Base-by-base conservation (phyloP, 306 rosid species). In the Trifolium dubium region DNA sequence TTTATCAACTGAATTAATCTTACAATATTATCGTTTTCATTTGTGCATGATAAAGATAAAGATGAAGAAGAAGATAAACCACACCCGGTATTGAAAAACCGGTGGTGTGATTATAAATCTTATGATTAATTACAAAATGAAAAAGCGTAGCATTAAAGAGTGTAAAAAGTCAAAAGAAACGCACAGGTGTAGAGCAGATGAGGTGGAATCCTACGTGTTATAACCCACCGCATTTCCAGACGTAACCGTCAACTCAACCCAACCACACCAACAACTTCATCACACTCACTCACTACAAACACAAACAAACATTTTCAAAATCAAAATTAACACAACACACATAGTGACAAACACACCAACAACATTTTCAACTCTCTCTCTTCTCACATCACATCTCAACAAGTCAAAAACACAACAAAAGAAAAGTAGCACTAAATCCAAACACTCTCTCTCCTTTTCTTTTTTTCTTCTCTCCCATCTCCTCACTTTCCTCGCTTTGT, bases 221-320 rank as follows among this genome's bases (percentile, higher is more conserved):
- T 54, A 5, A 47, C 64, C 54, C 69, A 72, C 63, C 51, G 58
- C 32, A 61, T 63, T 71, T 70, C 35, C 47, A 73, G 64, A 39
- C 55, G 66, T 67, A 80, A 80, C 79, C 79, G 80, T 80, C 83
- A 74, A 74, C 80, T 69, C 73, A 60, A 60, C 31, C 50, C 62
- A 46, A 31, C 13, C 41, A 60, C 31, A 54, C 31, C 18, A 41
- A 19, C 64, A 49, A 74, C 76, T 76, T 43, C 65, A 66, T 59
- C 47, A 40, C 47, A 54, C 74, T 64, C 37, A 59, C 39, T 44
- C 62, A 64, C 5, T 62, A 69, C 47, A 63, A 63, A 39, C 72
- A 43, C 4, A 65, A 32, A 8, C 6, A 5, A 5, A 34, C 37
- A 34, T 4, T 6, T 34, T 34, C 55, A 73, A 29, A 81, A 69